Evolutionary conservation across 2,329 filamentous ascomycete genomes (phyloP).

Genomic region (Emmonsiellopsis sp.): DNA sequence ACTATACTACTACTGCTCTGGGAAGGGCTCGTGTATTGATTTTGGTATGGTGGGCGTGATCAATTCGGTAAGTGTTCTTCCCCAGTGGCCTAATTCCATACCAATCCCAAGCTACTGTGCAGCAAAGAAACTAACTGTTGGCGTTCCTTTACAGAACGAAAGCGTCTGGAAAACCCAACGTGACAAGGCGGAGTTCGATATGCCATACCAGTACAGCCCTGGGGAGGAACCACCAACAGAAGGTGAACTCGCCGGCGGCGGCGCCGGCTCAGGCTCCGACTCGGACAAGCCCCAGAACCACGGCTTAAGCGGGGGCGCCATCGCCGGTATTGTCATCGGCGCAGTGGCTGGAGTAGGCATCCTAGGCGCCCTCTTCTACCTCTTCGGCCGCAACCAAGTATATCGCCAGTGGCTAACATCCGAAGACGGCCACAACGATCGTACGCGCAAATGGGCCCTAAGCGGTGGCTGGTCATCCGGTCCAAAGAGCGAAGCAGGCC

Average conservation of each 20-base stretch:
- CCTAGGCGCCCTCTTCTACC: conserved; percentile 34
- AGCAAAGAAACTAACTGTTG: neutral
- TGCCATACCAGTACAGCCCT: too few relatives aligned
- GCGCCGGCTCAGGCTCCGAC: conserved; percentile 4
- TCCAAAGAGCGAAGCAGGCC: conserved; percentile 10
- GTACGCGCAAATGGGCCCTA: conserved; percentile 26
- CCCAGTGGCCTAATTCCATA: too few relatives aligned
- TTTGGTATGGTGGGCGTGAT: conserved; percentile 69
- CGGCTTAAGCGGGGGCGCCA: conserved; percentile 39
- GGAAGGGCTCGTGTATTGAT: conserved; percentile 53
- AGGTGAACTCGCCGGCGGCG: conserved; percentile 16
- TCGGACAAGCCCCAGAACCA: conserved; percentile 7
- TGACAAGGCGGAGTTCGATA: too few relatives aligned
- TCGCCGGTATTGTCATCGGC: conserved; percentile 53
- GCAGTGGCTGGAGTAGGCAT: conserved; percentile 38
- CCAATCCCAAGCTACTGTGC: neutral
- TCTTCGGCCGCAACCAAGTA: conserved; percentile 26
- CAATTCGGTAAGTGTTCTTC: conserved; percentile 48
- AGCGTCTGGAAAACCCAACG: too few relatives aligned
- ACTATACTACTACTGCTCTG: conserved; percentile 62
- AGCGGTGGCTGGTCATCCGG: conserved; percentile 13
- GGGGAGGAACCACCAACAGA: conserved; percentile 37
- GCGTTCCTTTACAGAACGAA: too few relatives aligned
- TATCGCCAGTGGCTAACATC: conserved; percentile 28
- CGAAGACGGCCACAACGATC: conserved; percentile 22